A percentile compares a stretch with the other conserved stretches of the same genome.
phyloP scores from a whole-genome alignment of 371 early-diverging fungal genomes.

The Lichtheimia corymbifera region DNA sequence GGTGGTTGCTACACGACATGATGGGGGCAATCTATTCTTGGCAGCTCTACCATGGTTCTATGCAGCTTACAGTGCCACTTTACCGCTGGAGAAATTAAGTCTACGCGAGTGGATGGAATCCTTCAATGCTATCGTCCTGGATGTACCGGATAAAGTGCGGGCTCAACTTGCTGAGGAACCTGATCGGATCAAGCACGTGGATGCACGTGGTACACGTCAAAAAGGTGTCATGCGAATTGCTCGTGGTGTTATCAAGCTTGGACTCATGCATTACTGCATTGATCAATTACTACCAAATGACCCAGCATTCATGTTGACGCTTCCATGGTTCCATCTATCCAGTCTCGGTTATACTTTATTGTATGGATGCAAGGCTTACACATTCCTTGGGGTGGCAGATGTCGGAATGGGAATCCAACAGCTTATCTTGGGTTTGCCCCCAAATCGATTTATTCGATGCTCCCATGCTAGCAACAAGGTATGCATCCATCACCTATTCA shows the following conservation, averaged over 20 bases:
- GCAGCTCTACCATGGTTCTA: constrained; percentile 36
- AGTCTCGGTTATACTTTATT: constrained; percentile 23
- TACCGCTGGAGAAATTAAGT: constrained; percentile 20
- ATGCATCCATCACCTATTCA: background rate
- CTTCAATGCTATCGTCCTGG: constrained; percentile 22
- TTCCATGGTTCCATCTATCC: constrained; percentile 22
- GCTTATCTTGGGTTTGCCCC: constrained; percentile 16
- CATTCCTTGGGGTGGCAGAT: constrained; percentile 28
- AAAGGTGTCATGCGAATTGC: constrained; percentile 16
- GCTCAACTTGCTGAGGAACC: background rate
- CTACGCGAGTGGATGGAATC: constrained; percentile 16
- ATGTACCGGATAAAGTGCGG: constrained; percentile 1
- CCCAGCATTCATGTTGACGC: constrained; percentile 11
- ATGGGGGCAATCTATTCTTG: constrained; percentile 23
- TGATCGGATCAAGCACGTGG: background rate
- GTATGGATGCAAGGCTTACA: constrained; percentile 31
- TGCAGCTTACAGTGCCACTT: constrained; percentile 25
- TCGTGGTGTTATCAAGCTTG: constrained; percentile 24
- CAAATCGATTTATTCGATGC: constrained; percentile 28
- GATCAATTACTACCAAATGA: constrained; percentile 22
- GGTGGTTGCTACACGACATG: too few relatives aligned
- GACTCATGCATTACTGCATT: constrained; percentile 11
- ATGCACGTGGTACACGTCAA: background rate
- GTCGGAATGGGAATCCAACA: constrained; percentile 31
- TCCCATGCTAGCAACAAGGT: constrained; percentile 30